Evolutionary conservation across 2,329 filamentous ascomycete species (phyloP).

Genomic region (Tympanopsis confertula): DNA sequence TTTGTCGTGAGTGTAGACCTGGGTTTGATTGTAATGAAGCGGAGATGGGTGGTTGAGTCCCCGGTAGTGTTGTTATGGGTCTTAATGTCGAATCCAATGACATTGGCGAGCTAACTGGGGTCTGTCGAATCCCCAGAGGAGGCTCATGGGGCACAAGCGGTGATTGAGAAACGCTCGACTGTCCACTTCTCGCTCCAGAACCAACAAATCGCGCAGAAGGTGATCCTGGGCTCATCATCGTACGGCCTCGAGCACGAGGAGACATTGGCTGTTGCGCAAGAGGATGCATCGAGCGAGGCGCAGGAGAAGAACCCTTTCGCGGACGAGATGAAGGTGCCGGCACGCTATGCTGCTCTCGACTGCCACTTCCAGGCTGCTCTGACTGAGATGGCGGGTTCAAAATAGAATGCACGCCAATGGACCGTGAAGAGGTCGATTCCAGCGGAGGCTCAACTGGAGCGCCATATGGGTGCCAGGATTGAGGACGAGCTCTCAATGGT

Average conservation of each 20-base stretch:
- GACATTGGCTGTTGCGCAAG: background rate
- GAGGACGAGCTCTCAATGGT: conserved; percentile 14
- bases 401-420: conserved; percentile 25
- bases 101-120: conserved; percentile 2
- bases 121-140: conserved; percentile 10
- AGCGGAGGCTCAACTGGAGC: conserved; percentile 19
- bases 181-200: background rate
- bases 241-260: background rate
- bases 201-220: background rate
- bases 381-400: conserved; percentile 19
- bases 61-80: background rate
- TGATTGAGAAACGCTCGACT: conserved; percentile 7
- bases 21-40: conserved; percentile 18
- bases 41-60: background rate
- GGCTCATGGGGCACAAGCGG: conserved; percentile 13
- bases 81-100: background rate
- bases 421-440: conserved; percentile 15
- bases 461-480: conserved; percentile 21
- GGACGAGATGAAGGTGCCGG: conserved; percentile 9
- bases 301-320: background rate
- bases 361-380: conserved; percentile 1
- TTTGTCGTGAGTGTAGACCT: conserved; percentile 15
- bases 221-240: background rate
- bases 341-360: conserved; percentile 10
- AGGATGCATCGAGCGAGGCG: background rate